Conservation (phyloP, 208 protist genomes). For the Kentomonas sorsogonicus region DNA sequence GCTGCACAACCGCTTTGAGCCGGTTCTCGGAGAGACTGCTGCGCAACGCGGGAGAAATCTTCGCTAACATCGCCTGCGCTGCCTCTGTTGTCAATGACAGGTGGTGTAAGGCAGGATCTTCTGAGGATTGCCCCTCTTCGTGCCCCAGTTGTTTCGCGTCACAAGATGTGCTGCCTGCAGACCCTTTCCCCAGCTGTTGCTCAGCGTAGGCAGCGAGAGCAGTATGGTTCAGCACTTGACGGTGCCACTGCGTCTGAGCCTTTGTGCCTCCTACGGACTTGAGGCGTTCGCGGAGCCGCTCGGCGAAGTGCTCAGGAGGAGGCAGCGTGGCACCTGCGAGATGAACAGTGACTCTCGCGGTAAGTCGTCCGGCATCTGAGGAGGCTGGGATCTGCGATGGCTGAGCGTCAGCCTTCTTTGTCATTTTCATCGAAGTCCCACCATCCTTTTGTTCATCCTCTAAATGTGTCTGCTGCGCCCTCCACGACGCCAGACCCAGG, state of each 20-base stretch:
- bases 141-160: not conserved
- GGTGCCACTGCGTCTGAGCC: slow-evolving; percentile 21
- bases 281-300: slow-evolving; percentile 13
- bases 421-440: too few relatives aligned
- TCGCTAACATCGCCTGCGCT: not conserved
- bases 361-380: too few relatives aligned
- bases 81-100: not conserved
- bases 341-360: not conserved
- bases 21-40: slow-evolving; percentile 48
- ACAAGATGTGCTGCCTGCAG: not conserved
- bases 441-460: too few relatives aligned
- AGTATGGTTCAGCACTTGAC: slow-evolving; percentile 25
- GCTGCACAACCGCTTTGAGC: slow-evolving; percentile 43
- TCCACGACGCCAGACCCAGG: too few relatives aligned
- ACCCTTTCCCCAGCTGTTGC: not conserved
- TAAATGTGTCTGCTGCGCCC: too few relatives aligned
- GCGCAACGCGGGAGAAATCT: slow-evolving; percentile 64
- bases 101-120: not conserved
- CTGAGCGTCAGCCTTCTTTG: too few relatives aligned
- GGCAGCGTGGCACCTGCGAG: not conserved
- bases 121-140: not conserved
- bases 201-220: slow-evolving; percentile 30
- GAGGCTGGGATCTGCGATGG: too few relatives aligned
- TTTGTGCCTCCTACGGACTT: slow-evolving; percentile 10
- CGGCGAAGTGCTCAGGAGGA: slow-evolving; percentile 29